Percentiles rank a stretch among this genome's conserved stretches.
These are phyloP conservation scores for Musa acuminata DNA, from an alignment of 176 grass and related monocot genomes.

Conservation along the genomic window DNA sequence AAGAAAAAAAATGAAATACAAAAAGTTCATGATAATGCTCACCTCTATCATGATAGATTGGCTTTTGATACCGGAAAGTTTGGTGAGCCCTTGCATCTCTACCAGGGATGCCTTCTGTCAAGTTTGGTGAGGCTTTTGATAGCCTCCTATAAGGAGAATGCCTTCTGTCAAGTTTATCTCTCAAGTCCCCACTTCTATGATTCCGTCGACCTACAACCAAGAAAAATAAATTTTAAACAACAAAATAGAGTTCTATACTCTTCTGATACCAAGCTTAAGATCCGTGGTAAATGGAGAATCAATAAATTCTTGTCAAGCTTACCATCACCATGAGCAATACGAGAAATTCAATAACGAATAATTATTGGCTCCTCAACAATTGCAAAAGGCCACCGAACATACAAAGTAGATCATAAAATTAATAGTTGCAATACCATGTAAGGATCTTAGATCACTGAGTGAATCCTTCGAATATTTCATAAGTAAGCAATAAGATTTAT, in stretches of 20 bases:
- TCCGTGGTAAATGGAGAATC: constrained; percentile 26
- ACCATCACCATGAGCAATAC: constrained; percentile 51
- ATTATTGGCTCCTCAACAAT: constrained; percentile 43
- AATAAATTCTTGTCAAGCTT: constrained; percentile 44
- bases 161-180: constrained; percentile 53
- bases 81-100: constrained; percentile 49
- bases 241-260: constrained; percentile 4
- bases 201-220: constrained; percentile 42
- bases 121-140: too few relatives aligned
- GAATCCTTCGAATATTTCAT: constrained; percentile 28
- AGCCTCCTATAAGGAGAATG: too few relatives aligned
- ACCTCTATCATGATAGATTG: constrained; percentile 51
- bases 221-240: constrained; percentile 8
- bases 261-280: constrained; percentile 19
- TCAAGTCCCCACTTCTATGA: constrained; percentile 47
- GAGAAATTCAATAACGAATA: constrained; percentile 47
- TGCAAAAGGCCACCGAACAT: constrained; percentile 26
- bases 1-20: neutral
- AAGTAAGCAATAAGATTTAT: constrained; percentile 11
- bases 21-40: constrained; percentile 16
- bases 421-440: constrained; percentile 37
- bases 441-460: constrained; percentile 32
- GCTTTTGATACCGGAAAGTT: constrained; percentile 36
- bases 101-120: constrained; percentile 15
- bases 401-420: constrained; percentile 40